Base-by-base conservation (phyloP, 2,329 filamentous ascomycete genomes). In the Blastomyces gilchristii region DNA sequence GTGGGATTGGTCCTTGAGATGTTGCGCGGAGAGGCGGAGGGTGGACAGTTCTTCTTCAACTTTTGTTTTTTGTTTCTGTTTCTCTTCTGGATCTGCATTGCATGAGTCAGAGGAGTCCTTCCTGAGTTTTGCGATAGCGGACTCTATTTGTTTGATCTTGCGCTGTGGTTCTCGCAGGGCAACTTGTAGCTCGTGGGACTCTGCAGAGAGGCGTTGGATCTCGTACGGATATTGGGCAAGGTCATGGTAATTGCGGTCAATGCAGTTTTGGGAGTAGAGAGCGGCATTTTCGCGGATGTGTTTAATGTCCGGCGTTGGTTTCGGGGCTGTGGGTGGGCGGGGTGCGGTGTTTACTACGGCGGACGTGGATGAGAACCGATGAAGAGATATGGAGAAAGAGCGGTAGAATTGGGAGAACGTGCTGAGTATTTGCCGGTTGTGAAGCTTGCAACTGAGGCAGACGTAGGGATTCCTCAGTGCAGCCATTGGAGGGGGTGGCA, bases 271-370 rank as follows among this genome's bases (percentile, higher is more conserved):
- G 69, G 88, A 83, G 79, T 97, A 89, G 18, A 95, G 82, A 16
- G 87, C 84, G 18, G 89, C 85, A 75, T 95, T 89, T 71, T 91
- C 84, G 63, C 92, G 91, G 74, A 99, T 96, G 77, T 94, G 88
- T 74, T 90, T 93, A 72, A 96, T 83, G 78, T 97, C 89, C 68
- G 95, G 83, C 57, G 83, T 83, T 34, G 90, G 85, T 73, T 90
- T 93, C 12, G 91, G 91, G 16, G 90, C 91, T 61, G 83, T 87
- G 1, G 88, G 81, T 4, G 89, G 88, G 60, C 66, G 66, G n/a
- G 65, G 67, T 18, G 63, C 34, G n/a, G 67, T 66, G 31, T 69
- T 65, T 22, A 62, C 62, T 31, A 68, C 67, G 57, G 62, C 60
- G 11, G 62, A 37, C 28, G 65, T 61, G 34, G 62, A 37, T 43